Evolutionary conservation across 2,329 filamentous ascomycete genomes (phyloP).

Genomic region (Claviceps africana): DNA sequence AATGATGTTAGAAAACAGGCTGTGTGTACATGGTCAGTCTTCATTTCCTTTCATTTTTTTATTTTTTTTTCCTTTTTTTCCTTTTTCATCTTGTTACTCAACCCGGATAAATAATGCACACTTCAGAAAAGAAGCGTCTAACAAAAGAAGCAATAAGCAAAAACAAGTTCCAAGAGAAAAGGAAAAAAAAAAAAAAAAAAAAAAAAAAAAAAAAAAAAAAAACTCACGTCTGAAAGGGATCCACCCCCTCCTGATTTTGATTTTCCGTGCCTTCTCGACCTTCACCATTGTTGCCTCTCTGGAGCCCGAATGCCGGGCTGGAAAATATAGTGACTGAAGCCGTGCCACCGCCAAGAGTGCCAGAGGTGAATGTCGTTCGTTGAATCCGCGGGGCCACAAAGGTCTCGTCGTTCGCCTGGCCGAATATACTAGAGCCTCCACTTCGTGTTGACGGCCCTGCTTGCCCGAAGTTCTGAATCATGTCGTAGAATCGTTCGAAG

Average conservation of each 20-base stretch:
- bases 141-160: too few relatives aligned
- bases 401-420: not conserved
- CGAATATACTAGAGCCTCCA: not conserved
- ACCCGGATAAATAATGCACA: not conserved
- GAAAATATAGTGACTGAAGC: constrained; percentile 36
- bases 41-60: not conserved
- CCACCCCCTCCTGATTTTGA: constrained; percentile 7
- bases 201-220: not conserved
- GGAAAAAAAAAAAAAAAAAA: not conserved
- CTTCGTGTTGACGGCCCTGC: not conserved
- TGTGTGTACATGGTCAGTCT: constrained; percentile 13
- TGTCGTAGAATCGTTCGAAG: constrained; percentile 28
- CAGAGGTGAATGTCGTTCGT: constrained; percentile 23
- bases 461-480: constrained; percentile 25
- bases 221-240: constrained; percentile 37
- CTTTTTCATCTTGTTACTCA: too few relatives aligned
- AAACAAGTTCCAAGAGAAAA: not conserved
- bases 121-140: not conserved
- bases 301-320: constrained; percentile 16
- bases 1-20: constrained; percentile 33
- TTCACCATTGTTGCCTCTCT: not conserved
- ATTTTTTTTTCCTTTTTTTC: not conserved
- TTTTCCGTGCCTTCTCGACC: not conserved
- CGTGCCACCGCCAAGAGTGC: constrained; percentile 24
- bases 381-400: constrained; percentile 16